A percentile compares a stretch with the other conserved stretches of the same genome.
Conservation (phyloP, 1,139 yeast species). For the Candida tropicalis region DNA sequence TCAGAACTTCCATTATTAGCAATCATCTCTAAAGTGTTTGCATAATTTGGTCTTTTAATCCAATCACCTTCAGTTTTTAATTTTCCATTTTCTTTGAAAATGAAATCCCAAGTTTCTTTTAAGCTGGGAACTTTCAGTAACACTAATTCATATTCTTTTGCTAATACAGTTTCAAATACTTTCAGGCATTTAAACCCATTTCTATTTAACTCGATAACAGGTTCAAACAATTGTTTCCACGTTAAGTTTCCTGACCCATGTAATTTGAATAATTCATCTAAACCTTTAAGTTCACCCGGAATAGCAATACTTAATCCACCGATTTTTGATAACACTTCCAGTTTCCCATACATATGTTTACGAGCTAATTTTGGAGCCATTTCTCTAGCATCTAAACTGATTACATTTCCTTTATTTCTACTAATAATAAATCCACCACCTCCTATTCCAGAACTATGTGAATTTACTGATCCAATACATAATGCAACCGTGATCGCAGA, state of each 20-base stretch:
- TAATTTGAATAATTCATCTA: conserved; percentile 56
- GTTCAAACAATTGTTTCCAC: conserved; percentile 77
- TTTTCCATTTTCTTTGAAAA: conserved; percentile 34
- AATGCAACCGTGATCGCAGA: conserved; percentile 88
- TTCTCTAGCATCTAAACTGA: conserved; percentile 87
- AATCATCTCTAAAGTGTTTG: conserved; percentile 64
- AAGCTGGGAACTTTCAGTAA: conserved; percentile 30
- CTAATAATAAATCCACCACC: conserved; percentile 85
- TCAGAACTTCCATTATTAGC: conserved; percentile 77
- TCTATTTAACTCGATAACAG: conserved; percentile 70
- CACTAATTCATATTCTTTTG: conserved; percentile 26
- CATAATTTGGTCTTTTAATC: conserved; percentile 60
- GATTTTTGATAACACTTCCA: conserved; percentile 49
- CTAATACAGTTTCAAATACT: conserved; percentile 42
- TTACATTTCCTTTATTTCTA: conserved; percentile 33
- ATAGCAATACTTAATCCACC: conserved; percentile 88
- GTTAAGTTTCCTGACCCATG: conserved; percentile 72
- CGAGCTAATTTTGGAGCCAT: conserved; percentile 71
- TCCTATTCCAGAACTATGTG: conserved; percentile 89
- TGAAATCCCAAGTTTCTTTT: conserved; percentile 57
- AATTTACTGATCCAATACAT: conserved; percentile 83
- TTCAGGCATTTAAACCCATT: conserved; percentile 65
- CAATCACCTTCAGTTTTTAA: conserved; percentile 56
- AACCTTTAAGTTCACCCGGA: conserved; percentile 89
- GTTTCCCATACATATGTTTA: conserved; percentile 59